Base-by-base conservation (phyloP, 164 flowering plant genomes). In the Berberis thunbergii region DNA sequence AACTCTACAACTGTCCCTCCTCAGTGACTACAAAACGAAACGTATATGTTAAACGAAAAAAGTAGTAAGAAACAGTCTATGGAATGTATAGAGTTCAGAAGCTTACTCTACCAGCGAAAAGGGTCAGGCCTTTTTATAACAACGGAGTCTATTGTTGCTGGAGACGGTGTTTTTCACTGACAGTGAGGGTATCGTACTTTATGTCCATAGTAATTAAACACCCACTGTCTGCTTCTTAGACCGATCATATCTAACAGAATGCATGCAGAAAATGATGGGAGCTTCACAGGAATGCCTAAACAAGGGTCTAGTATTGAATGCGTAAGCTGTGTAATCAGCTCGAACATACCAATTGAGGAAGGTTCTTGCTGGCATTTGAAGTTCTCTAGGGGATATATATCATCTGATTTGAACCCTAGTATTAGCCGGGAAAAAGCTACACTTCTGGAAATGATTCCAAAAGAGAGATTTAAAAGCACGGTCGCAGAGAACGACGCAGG, bases 1-100 rank as follows among this genome's bases (percentile, higher is more conserved):
- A 70, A 88, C 65, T 69, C 83, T 86, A 63, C 96, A 88, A 61
- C 97, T 86, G 67, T 88, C 93, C 72, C 93, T 85, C 70, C 93
- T 85, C 57, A 88, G 88, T 66, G 97, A 77, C 97, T 88, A 85
- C 77, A 73, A 62, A 49, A 68, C 6, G 58, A 46, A 65, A 60
- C 26, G 73, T 4, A n/a, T n/a, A n/a, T n/a, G n/a, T n/a, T n/a
- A n/a, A n/a, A n/a, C n/a, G n/a, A n/a, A n/a, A n/a, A n/a, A n/a
- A n/a, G n/a, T n/a, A n/a, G n/a, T n/a, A n/a, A n/a, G n/a, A n/a
- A n/a, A n/a, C n/a, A n/a, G n/a, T n/a, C n/a, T n/a, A n/a, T n/a
- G n/a, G n/a, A n/a, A n/a, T n/a, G n/a, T n/a, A n/a, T n/a, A n/a
- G 11, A 43, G 54, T 54, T 64, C n/a, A n/a, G 2, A 54, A 12